Evolutionary conservation across 176 grass and related monocot genomes (phyloP), one percentile per base, ranked within the genome.

Genomic region (Saccharum officinarum): DNA sequence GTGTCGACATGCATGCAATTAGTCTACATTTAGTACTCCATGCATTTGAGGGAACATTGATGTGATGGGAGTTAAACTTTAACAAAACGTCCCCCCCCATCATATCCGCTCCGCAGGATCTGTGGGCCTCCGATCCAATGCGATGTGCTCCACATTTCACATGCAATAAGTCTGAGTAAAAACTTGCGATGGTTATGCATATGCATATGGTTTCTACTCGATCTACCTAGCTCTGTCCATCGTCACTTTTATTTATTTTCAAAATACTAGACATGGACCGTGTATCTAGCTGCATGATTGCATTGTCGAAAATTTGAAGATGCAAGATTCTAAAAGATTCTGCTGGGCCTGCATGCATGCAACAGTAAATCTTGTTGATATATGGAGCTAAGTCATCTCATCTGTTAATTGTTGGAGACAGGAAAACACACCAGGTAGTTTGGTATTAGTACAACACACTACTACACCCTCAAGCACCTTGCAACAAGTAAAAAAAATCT

Each of bases 391-490:
- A 50, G 40, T 12, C 85, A 78, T 14, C 37, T 81, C 17, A 5
- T 82, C 60, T 76, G 78, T 82, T 82, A 87, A 75, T 34, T 75
- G 25, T 36, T 26, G 42, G 78, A 82, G 85, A 75, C 66, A 81
- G 46, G 26, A 37, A 76, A 82, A 74, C 50, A 20, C 9, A 34
- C 75, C 44, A 17, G 57, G 22, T 52, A 50, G 44, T 74, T 74
- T 50, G 22, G 45, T 54, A 66, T 25, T 12, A 67, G 8, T 22
- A 34, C 70, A 18, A 18, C 71, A 74, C 44, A 39, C 22, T 54
- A 39, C 22, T 28, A 10, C 13, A 54, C 44, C 28, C 41, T 23
- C 45, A 22, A 1, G 57, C 28, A 34, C 49, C 33, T 68, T 69
- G 85, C 71, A 75, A 59, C 60, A 73, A 73, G 6, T 20, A 20